These are phyloP conservation scores for Geranium brycei DNA, from an alignment of 345 rosid species.

Conservation along the genomic window DNA sequence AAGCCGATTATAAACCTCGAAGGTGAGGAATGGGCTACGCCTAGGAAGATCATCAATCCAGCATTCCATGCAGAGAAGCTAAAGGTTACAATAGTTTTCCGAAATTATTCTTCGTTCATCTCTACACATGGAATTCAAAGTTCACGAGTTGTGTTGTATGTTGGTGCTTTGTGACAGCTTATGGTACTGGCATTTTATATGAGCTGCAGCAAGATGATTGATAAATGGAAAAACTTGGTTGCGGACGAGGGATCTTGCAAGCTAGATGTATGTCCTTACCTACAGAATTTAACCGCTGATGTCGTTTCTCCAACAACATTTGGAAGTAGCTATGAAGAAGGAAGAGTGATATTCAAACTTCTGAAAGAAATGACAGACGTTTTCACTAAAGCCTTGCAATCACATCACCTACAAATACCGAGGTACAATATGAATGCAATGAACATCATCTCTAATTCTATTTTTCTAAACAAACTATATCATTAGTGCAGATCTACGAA, in stretches of 20 bases:
- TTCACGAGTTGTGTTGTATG: neutral
- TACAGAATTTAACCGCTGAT: no score
- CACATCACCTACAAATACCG: constrained; percentile 26
- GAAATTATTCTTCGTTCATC: no score
- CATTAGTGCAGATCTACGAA: constrained; percentile 21
- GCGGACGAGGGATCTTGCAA: constrained; percentile 7
- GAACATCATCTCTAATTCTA: no score
- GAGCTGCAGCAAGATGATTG: constrained; percentile 21
- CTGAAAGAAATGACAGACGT: constrained; percentile 13
- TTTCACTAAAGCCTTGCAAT: neutral
- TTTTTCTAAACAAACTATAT: no score
- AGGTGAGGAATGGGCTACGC: constrained; percentile 45
- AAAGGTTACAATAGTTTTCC: constrained; percentile 22
- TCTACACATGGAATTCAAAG: no score
- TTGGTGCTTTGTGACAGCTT: constrained; percentile 10
- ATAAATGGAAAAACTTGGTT: constrained; percentile 18
- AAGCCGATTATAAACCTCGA: constrained; percentile 24
- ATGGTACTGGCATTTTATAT: constrained; percentile 19
- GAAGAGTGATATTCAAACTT: constrained; percentile 27
- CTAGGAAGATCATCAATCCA: constrained; percentile 36
- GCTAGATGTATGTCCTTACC: neutral
- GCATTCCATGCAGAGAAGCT: constrained; percentile 51
- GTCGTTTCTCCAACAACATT: no score
- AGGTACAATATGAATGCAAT: constrained; percentile 14
- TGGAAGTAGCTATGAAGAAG: constrained; percentile 28